phyloP scores from a whole-genome alignment of 2,329 filamentous ascomycete species.

The Monosporascus sp. region DNA sequence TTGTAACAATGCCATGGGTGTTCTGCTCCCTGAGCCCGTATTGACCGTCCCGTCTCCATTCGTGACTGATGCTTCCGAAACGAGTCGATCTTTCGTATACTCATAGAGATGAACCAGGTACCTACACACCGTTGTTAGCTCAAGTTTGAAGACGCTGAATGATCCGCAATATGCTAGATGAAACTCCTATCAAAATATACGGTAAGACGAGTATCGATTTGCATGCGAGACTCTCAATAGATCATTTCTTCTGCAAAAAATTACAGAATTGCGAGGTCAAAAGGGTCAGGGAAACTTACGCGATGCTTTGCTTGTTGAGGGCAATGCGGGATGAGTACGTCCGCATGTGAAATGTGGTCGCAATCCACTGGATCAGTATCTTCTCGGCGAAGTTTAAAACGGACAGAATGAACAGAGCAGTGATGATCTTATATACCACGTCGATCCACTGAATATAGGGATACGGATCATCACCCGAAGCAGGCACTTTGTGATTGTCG shows the following conservation, averaged over 20 bases:
- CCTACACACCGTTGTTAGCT: conserved; percentile 10
- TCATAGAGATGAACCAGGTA: conserved; percentile 54
- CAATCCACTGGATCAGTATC: conserved; percentile 90
- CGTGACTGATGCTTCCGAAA: conserved; percentile 47
- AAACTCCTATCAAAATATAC: too few species aligned
- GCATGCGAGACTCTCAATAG: too few species aligned
- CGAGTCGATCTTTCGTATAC: conserved; percentile 72
- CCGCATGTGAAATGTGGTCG: conserved; percentile 84
- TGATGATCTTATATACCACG: conserved; percentile 78
- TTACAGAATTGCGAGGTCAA: conserved; percentile 27
- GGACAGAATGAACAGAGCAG: conserved; percentile 75
- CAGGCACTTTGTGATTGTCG: conserved; percentile 47
- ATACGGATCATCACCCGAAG: conserved; percentile 39
- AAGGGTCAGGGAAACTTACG: conserved; percentile 39
- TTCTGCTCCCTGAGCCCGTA: conserved; percentile 58
- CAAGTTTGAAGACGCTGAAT: neutral
- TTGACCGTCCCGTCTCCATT: conserved; percentile 28
- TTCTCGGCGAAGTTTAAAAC: conserved; percentile 85
- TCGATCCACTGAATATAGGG: conserved; percentile 63
- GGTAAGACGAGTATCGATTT: too few species aligned
- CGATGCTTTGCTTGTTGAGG: conserved; percentile 86
- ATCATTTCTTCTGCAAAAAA: too few species aligned
- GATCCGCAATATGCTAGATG: neutral
- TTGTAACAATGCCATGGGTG: conserved; percentile 69
- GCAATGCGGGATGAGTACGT: conserved; percentile 91